Percentiles rank a stretch among this genome's conserved stretches.
These are phyloP conservation scores for Didymella segeticola DNA, from an alignment of 2,329 filamentous ascomycete species.

Conservation along the genomic window DNA sequence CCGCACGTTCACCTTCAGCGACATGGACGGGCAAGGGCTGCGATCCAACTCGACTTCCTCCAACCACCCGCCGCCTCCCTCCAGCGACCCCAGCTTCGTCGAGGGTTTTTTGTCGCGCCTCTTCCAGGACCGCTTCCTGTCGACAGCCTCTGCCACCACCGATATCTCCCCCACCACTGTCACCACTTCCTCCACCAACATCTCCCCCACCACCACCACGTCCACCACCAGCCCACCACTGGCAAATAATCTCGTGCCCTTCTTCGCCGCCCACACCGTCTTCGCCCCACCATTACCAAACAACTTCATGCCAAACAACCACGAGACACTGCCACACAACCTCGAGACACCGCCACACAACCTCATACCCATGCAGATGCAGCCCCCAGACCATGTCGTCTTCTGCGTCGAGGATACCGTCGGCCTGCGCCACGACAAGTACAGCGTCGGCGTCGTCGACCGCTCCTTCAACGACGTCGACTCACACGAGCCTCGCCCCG, in stretches of 20 bases:
- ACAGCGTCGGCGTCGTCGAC: conserved; percentile 55
- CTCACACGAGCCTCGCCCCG: conserved; percentile 54
- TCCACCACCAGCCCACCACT: conserved; percentile 22
- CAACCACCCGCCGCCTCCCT: conserved; percentile 8
- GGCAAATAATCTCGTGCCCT: conserved; percentile 27
- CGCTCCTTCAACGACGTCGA: conserved; percentile 53
- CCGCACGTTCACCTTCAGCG: conserved; percentile 10
- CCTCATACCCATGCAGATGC: conserved; percentile 25
- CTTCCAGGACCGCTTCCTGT: conserved; percentile 33
- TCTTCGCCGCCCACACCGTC: conserved; percentile 31
- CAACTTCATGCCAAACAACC: background rate
- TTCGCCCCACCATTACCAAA: conserved; percentile 15
- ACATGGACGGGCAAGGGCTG: no score
- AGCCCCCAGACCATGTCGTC: conserved; percentile 31
- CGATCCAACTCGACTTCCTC: background rate
- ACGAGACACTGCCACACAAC: background rate
- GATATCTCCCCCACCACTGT: no score
- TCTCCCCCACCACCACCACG: no score
- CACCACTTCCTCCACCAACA: no score
- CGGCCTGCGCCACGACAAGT: conserved; percentile 47
- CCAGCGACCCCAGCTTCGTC: conserved; percentile 12
- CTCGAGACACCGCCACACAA: background rate
- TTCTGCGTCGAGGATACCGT: conserved; percentile 54
- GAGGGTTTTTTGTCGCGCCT: conserved; percentile 31
- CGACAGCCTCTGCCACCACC: conserved; percentile 21